Evolutionary conservation across 495 filamentous ascomycete genomes (phyloP), one percentile per base, ranked within the genome.

Genomic region (Aspergillus haitiensis): DNA sequence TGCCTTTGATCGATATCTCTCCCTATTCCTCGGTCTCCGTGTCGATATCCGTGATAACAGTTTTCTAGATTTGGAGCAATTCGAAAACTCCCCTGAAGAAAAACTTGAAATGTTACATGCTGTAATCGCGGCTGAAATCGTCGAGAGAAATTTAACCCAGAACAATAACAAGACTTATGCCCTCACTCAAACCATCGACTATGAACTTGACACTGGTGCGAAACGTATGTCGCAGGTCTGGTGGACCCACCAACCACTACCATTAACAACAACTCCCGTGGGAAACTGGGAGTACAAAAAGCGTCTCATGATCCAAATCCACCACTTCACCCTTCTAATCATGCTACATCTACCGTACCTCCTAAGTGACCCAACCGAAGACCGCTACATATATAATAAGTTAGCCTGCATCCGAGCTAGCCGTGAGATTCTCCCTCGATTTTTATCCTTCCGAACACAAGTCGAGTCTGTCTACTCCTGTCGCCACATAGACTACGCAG

Each of bases 401-500:
- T 5, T n/a, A 34, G 36, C 50, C 31, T 52, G 50, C 15, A 36
- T 52, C 35, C 50, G 50, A 15, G 33, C 50, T 9, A 37, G 50
- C 15, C 50, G 50, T 3, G 32, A 52, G 50, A 37, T 52, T 2
- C 32, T 52, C 0, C 5, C 32, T 11, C 50, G 50, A 8, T 52
- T 52, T 9, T 15, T 52, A 10, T 9, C 50, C 10, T 35, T 52
- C 15, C 31, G 50, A 36, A 35, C 32, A 5, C 11, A 36, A 13
- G 50, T 52, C 3, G 50, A 52, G 16, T 52, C 50, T 7, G 32
- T 52, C 21, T 52, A 6, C 15, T 36, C 50, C 7, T 52, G 50
- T 36, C 50, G 50, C 21, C 32, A 52, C 36, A 52, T 52, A 1
- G 50, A 52, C 27, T 52, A 52, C 16, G 11, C 50, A 34, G 33